Base-by-base conservation (phyloP, 169 alveolate species). In the Plasmodium gaboni region DNA sequence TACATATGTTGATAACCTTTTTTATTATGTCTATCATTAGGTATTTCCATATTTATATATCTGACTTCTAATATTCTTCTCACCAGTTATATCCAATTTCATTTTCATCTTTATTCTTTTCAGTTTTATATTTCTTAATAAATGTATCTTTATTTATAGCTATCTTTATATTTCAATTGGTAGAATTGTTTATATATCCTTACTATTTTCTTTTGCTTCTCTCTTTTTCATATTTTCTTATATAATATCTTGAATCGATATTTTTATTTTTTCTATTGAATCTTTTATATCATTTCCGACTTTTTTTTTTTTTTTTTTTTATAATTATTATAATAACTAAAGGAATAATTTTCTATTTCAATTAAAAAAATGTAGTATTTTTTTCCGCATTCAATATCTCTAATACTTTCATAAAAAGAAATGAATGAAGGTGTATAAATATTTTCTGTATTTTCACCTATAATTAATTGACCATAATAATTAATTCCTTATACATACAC, bases 401-500 rank as follows among this genome's bases (percentile, higher is more conserved):
- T 32, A 72, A 85, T 74, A 46, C 46, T 68, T 28, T 85, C 91
- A 69, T 85, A 59, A 85, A 85, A 85, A 61, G 38, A 85, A 48
- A 85, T 57, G 48, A 85, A 60, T 28, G 70, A 32, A 38, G 91
- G 91, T 10, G 72, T 69, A 19, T 57, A 69, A 55, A 85, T 85
- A 42, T 85, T 86, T 69, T 57, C 59, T 19, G 91, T 85, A 64
- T 15, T 70, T 50, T 85, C 42, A 44, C 91, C 91, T 70, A 85
- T 85, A n/a, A 99, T 99, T 57, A 97, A 96, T 91, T 98, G 98
- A 59, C 99, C 99, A 90, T 95, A 94, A 19, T 95, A 88, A 68
- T 98, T 96, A 59, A 97, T 97, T 26, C 99, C 99, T 99, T 99
- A 98, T 13, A 98, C 92, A 93, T 93, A 97, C 26, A 98, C 95